Evolutionary conservation across 139 green algal genomes (phyloP), one percentile per base, ranked within the genome.

Genomic region (Pseudopediastrum boryanum): DNA sequence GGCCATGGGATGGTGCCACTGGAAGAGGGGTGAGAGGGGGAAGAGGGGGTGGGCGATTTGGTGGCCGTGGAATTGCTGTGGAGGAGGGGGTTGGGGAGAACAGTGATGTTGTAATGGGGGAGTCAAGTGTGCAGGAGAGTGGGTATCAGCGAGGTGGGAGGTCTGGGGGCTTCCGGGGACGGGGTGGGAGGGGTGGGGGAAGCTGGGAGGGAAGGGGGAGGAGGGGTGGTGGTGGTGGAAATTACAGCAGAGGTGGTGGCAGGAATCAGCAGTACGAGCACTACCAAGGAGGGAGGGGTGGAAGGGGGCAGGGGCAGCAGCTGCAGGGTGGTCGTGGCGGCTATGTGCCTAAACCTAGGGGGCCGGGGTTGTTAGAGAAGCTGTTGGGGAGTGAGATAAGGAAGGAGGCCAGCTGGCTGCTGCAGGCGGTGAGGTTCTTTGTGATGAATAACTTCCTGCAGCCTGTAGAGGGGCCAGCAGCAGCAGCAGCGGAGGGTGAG

Each of bases 401-500:
- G 36, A 38, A 65, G 7, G 76, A 82, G 39, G 59, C 41, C 38
- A 76, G 64, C 39, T 76, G 76, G 76, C 51, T 82, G 65, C 65
- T 82, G 65, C 76, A 82, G 65, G 76, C 76, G 21, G n/a, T 61
- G 25, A 42, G 76, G 6, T 82, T 82, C n/a, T 43, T 82, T 9
- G 76, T 82, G 0, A 72, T 69, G 50, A 82, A 82, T 43, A 41
- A 66, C 74, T 81, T 81, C 74, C 62, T 81, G 62, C 74, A 74
- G 74, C 61, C 62, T 19, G 16, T 27, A 58, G 48, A 58, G 48
- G 48, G 19, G 16, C 23, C 19, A 0, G 41, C 23, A 4, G 27
- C 31, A n/a, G 42, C 8, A 4, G 29, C 13, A 25, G 54, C 54
- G 13, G 43, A 29, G 58, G 48, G 48, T 58, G 48, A 19, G 16